These are phyloP conservation scores for Penicillium sp. DNA, from an alignment of 2,329 filamentous ascomycete species.

Conservation along the genomic window DNA sequence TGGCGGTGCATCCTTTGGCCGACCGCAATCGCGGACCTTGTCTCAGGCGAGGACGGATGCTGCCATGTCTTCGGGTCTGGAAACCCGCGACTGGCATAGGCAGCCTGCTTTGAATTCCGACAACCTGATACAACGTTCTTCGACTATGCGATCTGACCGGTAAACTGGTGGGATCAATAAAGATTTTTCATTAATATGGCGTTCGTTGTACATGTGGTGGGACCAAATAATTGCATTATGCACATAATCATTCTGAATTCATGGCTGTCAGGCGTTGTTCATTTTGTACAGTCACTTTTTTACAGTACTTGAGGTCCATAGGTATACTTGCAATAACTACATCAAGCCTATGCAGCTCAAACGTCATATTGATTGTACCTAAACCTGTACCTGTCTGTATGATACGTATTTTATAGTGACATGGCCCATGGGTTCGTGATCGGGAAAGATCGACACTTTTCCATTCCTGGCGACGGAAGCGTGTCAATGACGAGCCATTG, in stretches of 20 bases:
- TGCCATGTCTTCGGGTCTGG: slow-evolving; percentile 24
- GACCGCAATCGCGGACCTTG: slow-evolving; percentile 21
- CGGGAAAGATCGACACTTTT: neutral
- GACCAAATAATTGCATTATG: neutral
- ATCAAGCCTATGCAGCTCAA: neutral
- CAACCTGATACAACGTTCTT: slow-evolving; percentile 27
- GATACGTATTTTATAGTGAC: neutral
- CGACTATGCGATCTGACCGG: slow-evolving; percentile 28
- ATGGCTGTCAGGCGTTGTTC: neutral
- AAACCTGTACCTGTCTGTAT: too few species aligned
- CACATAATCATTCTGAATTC: slow-evolving; percentile 2
- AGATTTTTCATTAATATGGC: slow-evolving; percentile 8
- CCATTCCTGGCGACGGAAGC: neutral
- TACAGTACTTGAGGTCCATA: too few species aligned
- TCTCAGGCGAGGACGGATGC: slow-evolving; percentile 25
- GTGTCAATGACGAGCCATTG: slow-evolving; percentile 7
- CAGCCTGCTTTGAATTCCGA: slow-evolving; percentile 18
- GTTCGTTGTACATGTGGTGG: slow-evolving; percentile 2
- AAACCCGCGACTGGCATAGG: slow-evolving; percentile 24
- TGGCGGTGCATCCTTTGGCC: slow-evolving; percentile 25
- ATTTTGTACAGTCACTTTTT: too few species aligned
- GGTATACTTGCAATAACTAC: neutral
- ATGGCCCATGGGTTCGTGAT: neutral
- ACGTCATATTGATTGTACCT: neutral
- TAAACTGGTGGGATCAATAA: neutral